Percentiles rank a stretch among this genome's conserved stretches.
These are phyloP conservation scores for Gentiana dahurica DNA, from an alignment of 257 asterid genomes.

Conservation along the genomic window DNA sequence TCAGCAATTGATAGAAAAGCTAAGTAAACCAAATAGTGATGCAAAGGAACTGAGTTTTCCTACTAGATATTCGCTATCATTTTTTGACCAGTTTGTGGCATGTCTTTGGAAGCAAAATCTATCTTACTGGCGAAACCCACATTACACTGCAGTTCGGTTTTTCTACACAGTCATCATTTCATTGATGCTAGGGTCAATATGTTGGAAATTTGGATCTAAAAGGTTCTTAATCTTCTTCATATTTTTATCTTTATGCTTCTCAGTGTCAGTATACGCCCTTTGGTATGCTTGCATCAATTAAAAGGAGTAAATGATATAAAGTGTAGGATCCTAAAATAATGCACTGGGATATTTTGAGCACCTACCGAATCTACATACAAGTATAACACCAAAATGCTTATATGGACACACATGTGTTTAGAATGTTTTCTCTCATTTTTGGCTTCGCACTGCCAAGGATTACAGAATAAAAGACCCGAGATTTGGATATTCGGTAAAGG, in stretches of 20 bases:
- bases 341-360: too few species aligned
- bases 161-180: constrained; percentile 83
- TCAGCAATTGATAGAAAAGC: constrained; percentile 62
- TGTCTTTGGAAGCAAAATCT: constrained; percentile 94
- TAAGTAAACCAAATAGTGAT: constrained; percentile 58
- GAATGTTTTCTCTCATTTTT: too few species aligned
- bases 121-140: constrained; percentile 98
- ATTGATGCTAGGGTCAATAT: constrained; percentile 82
- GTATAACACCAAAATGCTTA: too few species aligned
- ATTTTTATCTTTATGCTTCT: not conserved
- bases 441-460: too few species aligned
- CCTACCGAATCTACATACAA: too few species aligned
- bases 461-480: too few species aligned
- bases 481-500: too few species aligned
- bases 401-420: too few species aligned
- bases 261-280: too few species aligned
- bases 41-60: constrained; percentile 69
- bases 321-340: too few species aligned
- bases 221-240: constrained; percentile 32
- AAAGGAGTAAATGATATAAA: not conserved
- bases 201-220: constrained; percentile 88
- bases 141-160: constrained; percentile 91
- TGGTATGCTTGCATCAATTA: too few species aligned
- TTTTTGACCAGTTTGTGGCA: constrained; percentile 55
- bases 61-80: constrained; percentile 56